These are phyloP conservation scores for Mortierella sp. DNA, from an alignment of 371 early-diverging fungal genomes.

Conservation along the genomic window DNA sequence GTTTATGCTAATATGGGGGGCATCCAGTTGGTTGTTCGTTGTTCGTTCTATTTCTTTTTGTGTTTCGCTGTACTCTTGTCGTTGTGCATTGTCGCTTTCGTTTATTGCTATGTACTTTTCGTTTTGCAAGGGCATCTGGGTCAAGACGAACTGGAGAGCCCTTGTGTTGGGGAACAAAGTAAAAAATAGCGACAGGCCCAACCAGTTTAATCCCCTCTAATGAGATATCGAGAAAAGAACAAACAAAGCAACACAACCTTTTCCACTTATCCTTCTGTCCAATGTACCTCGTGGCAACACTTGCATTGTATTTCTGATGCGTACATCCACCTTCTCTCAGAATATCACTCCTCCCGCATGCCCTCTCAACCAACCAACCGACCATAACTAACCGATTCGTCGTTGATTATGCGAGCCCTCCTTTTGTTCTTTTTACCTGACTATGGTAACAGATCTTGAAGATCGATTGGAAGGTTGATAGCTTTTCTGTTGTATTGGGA, in stretches of 20 bases:
- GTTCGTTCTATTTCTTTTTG: not conserved
- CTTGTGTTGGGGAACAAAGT: slow-evolving; percentile 9
- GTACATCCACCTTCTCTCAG: not conserved
- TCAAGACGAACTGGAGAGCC: not conserved
- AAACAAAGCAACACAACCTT: not conserved
- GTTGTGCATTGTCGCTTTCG: not conserved
- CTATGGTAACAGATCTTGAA: not conserved
- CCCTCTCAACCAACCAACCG: not conserved
- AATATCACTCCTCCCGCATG: not conserved
- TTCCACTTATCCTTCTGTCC: not conserved
- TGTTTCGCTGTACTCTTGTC: not conserved
- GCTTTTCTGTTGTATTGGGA: slow-evolving; percentile 3
- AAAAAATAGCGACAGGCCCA: not conserved
- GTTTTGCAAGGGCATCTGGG: not conserved
- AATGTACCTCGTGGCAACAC: slow-evolving; percentile 7
- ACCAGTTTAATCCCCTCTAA: not conserved
- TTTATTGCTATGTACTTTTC: not conserved
- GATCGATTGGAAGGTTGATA: slow-evolving; percentile 2
- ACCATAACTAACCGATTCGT: slow-evolving; percentile 6
- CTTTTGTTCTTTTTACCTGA: not conserved
- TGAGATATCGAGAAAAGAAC: slow-evolving; percentile 1
- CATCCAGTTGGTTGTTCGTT: not conserved
- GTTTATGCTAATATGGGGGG: not conserved
- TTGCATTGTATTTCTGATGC: not conserved
- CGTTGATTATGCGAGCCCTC: slow-evolving; percentile 4